Evolutionary conservation across 441 rosid genomes (phyloP), one percentile per base, ranked within the genome.

Genomic region (Populus trichocarpa): DNA sequence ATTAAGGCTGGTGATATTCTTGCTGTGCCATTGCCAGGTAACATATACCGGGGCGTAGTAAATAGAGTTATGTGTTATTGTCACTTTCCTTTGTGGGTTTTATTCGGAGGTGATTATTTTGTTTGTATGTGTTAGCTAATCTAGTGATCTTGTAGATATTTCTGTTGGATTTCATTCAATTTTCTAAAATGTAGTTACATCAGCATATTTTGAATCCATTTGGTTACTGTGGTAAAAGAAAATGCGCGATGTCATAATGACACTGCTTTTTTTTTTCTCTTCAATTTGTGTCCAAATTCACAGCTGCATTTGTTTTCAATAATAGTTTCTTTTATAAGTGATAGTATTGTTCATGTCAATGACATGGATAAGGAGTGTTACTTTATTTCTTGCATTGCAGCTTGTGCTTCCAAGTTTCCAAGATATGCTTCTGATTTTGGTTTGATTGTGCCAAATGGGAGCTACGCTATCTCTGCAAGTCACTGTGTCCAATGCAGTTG

Each of bases 401-500:
- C 97, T 75, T 95, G 99, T 88, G 95, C 94, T 80, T 90, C 99
- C 6, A 90, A 87, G 69, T 92, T 95, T 76, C 97, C 97, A 8
- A 89, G 79, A 71, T 90, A 92, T 68, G 87, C 97, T 30, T 86
- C 89, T 18, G 99, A 95, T 78, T 81, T 71, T 70, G 93, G 94
- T 67, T 77, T 95, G 81, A 87, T 90, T 33, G 94, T 95, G 65
- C 97, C 96, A 22, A 95, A 95, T 10, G 99, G 99, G 70, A 93
- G 96, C 85, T 95, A 95, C 76, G 94, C 92, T 25, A 91, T 95
- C 69, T 82, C 94, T 10, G 97, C 97, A n/a, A 92, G 93, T 72
- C 96, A 95, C 75, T 95, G 97, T 71, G 97, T 95, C 79, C 97
- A 95, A 78, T 95, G 97, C 90, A 93, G 96, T 67, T 95, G 97